Conservation (phyloP, 495 filamentous ascomycete species). For the Aspergillus leporis region DNA sequence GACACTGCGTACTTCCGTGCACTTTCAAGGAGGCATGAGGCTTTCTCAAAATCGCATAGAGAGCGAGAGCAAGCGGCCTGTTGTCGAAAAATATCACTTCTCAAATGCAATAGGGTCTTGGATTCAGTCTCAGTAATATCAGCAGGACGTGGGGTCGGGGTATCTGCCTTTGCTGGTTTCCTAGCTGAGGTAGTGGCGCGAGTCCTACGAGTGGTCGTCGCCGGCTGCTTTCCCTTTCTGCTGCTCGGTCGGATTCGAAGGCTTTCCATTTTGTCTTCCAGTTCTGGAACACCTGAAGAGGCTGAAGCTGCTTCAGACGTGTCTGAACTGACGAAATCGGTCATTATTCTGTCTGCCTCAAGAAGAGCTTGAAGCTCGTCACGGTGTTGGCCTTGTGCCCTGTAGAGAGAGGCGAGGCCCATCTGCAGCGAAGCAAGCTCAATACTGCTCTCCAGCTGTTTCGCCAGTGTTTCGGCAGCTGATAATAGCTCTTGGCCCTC, state of each 20-base stretch:
- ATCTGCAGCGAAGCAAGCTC: constrained; percentile 48
- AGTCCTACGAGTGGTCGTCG: constrained; percentile 29
- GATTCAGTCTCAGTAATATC: constrained; percentile 50
- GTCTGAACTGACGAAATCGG: constrained; percentile 28
- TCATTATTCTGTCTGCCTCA: constrained; percentile 43
- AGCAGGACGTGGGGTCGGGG: constrained; percentile 23
- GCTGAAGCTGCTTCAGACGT: constrained; percentile 14
- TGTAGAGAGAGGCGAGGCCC: constrained; percentile 44
- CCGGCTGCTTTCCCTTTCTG: constrained; percentile 23
- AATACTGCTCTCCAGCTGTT: constrained; percentile 44
- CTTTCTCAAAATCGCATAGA: constrained; percentile 41
- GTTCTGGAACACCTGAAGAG: constrained; percentile 21
- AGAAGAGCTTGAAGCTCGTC: constrained; percentile 48
- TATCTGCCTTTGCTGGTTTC: constrained; percentile 28
- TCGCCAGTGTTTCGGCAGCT: constrained; percentile 45
- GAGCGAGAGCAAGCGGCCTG: constrained; percentile 55
- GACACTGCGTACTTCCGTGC: constrained; percentile 38
- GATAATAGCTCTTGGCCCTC: constrained; percentile 63
- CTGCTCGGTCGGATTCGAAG: constrained; percentile 34
- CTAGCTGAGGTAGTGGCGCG: constrained; percentile 33
- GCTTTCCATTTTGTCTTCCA: constrained; percentile 45
- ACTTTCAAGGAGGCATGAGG: constrained; percentile 31
- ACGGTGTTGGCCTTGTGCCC: constrained; percentile 44
- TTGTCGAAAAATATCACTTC: constrained; percentile 62
- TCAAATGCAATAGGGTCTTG: constrained; percentile 55